Base-by-base conservation (phyloP, 257 asterid genomes). In the Nicotiana obtusifolia region DNA sequence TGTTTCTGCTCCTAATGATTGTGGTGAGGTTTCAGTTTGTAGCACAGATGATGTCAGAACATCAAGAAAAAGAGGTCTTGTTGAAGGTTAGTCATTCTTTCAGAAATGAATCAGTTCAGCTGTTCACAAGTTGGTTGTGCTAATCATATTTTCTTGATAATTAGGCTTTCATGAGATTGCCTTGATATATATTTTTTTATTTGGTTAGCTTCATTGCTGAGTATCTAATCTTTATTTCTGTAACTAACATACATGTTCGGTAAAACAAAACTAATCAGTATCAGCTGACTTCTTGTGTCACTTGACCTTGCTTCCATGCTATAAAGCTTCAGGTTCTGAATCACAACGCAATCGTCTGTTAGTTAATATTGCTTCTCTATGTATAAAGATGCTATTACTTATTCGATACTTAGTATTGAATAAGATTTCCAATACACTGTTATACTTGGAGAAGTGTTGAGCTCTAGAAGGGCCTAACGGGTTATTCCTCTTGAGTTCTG, bases 51-150 rank as follows among this genome's bases (percentile, higher is more conserved):
- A 64, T 6, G 65, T 26, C 28, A 56, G 64, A 61, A 85, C 62
- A 80, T 82, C 86, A 9, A 84, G 85, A 81, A 91, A 91, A 84
- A 89, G 94, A 77, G 90, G 78, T 76, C 85, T 83, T 71, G 82
- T 80, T 81, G 88, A 85, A 84, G 94, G 95, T 88, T 82, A 56
- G 86, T 54, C 28, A 57, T 53, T 30, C 30, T 6, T 54, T 57
- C 60, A 66, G 31, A 35, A 57, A 15, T 47, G 35, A 54, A 44
- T n/a, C 15, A 19, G 6, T 53, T 56, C 56, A 33, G 30, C 68
- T 66, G 26, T 62, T 65, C 16, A 8, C 26, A 26, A 15, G 30
- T 28, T 54, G 13, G 30, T 57, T 31, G 62, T 80, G 53, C 64
- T 64, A 10, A 11, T 37, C 56, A 37, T 69, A 11, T 37, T 11